Evolutionary conservation across 2,329 filamentous ascomycete genomes (phyloP).

Genomic region (Trichophyton mentagrophytes): DNA sequence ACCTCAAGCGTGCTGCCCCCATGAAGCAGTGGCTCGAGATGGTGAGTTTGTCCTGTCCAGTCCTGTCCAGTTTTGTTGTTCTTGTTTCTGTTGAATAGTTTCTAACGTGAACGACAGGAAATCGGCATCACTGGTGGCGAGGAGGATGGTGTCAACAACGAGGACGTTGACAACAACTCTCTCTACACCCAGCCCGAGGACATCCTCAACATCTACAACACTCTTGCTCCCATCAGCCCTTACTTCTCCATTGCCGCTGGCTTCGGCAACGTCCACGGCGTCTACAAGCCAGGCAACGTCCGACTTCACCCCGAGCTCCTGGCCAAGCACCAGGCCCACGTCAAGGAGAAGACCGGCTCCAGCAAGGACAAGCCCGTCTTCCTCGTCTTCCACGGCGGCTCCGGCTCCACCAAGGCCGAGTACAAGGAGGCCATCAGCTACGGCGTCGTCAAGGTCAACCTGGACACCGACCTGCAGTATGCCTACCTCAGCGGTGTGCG

Average conservation of each 20-base stretch:
- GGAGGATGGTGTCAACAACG: constrained; percentile 98
- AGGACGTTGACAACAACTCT: constrained; percentile 89
- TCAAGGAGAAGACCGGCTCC: constrained; percentile 63
- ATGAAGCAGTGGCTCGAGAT: constrained; percentile 99
- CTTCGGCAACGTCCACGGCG: constrained; percentile 98
- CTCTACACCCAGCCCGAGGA: constrained; percentile 98
- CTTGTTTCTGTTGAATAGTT: background rate
- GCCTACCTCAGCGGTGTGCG: constrained; percentile 87
- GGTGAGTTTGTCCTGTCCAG: constrained; percentile 38
- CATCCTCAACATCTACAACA: constrained; percentile 81
- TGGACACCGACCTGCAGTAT: constrained; percentile 95
- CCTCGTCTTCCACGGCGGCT: constrained; percentile 99
- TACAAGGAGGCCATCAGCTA: constrained; percentile 78
- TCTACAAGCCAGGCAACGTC: constrained; percentile 97
- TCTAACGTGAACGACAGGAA: constrained; percentile 37
- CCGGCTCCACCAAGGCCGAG: constrained; percentile 80
- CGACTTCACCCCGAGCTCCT: constrained; percentile 92
- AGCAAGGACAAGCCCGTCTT: constrained; percentile 83
- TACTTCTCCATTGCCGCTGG: constrained; percentile 98
- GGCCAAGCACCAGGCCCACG: constrained; percentile 87
- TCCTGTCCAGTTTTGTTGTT: background rate
- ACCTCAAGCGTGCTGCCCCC: constrained; percentile 84
- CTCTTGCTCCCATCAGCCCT: constrained; percentile 70
- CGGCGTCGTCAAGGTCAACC: constrained; percentile 98
- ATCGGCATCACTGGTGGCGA: constrained; percentile 94